Conservation (phyloP, 2,329 filamentous ascomycete species). For the Hypocrella siamensis region DNA sequence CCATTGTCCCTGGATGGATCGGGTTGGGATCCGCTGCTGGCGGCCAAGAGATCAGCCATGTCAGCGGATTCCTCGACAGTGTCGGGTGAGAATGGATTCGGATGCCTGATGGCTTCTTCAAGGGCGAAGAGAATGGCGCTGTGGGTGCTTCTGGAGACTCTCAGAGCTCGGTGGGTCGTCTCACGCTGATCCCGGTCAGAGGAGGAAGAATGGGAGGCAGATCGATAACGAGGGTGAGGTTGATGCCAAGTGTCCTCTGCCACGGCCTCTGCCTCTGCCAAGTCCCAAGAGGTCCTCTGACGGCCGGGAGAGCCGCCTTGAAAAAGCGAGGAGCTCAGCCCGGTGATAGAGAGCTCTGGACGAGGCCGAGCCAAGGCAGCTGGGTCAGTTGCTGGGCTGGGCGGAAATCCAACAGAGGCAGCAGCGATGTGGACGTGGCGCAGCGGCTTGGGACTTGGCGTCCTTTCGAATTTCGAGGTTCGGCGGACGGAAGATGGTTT, state of each 20-base stretch:
- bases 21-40: constrained; percentile 40
- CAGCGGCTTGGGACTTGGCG: constrained; percentile 26
- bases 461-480: constrained; percentile 33
- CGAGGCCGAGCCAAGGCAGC: constrained; percentile 8
- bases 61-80: constrained; percentile 73
- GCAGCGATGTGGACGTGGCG: constrained; percentile 28
- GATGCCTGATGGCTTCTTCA: constrained; percentile 75
- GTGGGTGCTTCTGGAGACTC: constrained; percentile 70
- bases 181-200: constrained; percentile 17
- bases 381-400: constrained; percentile 12
- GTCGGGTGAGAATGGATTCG: constrained; percentile 71
- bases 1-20: constrained; percentile 39
- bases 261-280: constrained; percentile 21
- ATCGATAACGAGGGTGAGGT: constrained; percentile 10
- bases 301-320: constrained; percentile 11
- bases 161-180: constrained; percentile 33
- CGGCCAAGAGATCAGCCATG: constrained; percentile 67
- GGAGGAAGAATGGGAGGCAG: constrained; percentile 14
- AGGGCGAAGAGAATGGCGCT: constrained; percentile 85
- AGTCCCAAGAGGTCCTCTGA: constrained; percentile 29
- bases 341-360: constrained; percentile 15
- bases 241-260: constrained; percentile 22
- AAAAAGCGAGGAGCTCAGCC: constrained; percentile 22
- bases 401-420: constrained; percentile 31
- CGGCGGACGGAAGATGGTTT: constrained; percentile 30